phyloP scores from a whole-genome alignment of 768 basidiomycete species.

The Auricularia sp. region DNA sequence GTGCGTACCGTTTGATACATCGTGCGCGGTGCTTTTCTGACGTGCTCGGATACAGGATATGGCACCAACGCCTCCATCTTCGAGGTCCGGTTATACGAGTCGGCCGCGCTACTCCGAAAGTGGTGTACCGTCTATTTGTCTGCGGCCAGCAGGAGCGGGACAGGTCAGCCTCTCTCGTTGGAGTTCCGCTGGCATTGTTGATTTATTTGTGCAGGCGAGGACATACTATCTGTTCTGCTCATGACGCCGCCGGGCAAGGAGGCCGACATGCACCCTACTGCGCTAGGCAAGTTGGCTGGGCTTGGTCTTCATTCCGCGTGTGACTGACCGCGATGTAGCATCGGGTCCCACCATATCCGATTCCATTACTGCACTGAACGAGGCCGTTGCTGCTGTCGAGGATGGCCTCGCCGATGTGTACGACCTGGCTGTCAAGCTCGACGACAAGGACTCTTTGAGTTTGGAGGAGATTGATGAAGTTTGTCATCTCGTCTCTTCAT shows the following conservation, averaged over 20 bases:
- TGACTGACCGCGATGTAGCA: slow-evolving; percentile 28
- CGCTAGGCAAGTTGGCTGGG: neutral
- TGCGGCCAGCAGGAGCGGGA: slow-evolving; percentile 57
- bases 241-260: slow-evolving; percentile 3
- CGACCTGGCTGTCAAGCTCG: slow-evolving; percentile 60
- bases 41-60: slow-evolving; percentile 30
- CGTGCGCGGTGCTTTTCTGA: neutral
- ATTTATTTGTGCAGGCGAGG: neutral
- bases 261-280: neutral
- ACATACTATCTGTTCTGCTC: neutral
- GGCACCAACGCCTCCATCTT: slow-evolving; percentile 38
- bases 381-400: slow-evolving; percentile 51
- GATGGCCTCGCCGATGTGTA: slow-evolving; percentile 55
- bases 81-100: slow-evolving; percentile 42
- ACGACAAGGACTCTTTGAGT: slow-evolving; percentile 58
- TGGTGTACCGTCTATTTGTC: slow-evolving; percentile 60
- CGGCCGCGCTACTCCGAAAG: slow-evolving; percentile 50
- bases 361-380: slow-evolving; percentile 54
- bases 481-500: slow-evolving; percentile 10
- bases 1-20: slow-evolving; percentile 26
- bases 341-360: slow-evolving; percentile 71
- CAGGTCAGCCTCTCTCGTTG: slow-evolving; percentile 6
- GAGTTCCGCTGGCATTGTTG: neutral
- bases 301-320: neutral
- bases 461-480: slow-evolving; percentile 68